These are phyloP conservation scores for Wallacemonas collosoma DNA, from an alignment of 208 protist species.

Conservation along the genomic window DNA sequence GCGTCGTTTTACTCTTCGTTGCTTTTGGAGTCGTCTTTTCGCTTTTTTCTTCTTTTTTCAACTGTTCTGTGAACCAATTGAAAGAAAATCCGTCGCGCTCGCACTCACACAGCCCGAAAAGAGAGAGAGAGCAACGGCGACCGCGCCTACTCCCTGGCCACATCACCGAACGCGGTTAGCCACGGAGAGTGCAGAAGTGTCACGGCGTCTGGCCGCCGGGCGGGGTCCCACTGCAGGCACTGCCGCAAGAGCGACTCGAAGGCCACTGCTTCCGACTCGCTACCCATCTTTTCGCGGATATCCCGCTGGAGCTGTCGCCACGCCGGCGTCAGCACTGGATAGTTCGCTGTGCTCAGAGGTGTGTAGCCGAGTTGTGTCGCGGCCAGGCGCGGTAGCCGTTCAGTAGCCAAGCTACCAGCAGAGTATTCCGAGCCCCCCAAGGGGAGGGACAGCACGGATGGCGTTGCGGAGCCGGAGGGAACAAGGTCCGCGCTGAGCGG, in stretches of 20 bases:
- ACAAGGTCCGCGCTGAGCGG: not conserved
- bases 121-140: not conserved
- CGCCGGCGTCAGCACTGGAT: constrained; percentile 30
- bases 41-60: too few species aligned
- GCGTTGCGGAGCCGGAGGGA: not conserved
- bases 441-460: not conserved
- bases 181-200: constrained; percentile 40
- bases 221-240: constrained; percentile 63
- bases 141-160: not conserved
- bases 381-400: not conserved
- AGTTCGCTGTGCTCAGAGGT: constrained; percentile 21
- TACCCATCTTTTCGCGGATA: constrained; percentile 31
- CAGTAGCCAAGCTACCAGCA: not conserved
- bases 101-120: constrained; percentile 1
- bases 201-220: constrained; percentile 33
- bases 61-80: too few species aligned
- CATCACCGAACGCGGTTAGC: constrained; percentile 31
- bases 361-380: not conserved
- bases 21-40: too few species aligned
- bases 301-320: constrained; percentile 40
- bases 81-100: too few species aligned
- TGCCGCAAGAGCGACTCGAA: constrained; percentile 48
- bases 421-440: not conserved
- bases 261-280: constrained; percentile 28
- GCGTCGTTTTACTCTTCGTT: too few species aligned